Evolutionary conservation across 2,329 filamentous ascomycete genomes (phyloP).

Genomic region (Onygenales sp.): DNA sequence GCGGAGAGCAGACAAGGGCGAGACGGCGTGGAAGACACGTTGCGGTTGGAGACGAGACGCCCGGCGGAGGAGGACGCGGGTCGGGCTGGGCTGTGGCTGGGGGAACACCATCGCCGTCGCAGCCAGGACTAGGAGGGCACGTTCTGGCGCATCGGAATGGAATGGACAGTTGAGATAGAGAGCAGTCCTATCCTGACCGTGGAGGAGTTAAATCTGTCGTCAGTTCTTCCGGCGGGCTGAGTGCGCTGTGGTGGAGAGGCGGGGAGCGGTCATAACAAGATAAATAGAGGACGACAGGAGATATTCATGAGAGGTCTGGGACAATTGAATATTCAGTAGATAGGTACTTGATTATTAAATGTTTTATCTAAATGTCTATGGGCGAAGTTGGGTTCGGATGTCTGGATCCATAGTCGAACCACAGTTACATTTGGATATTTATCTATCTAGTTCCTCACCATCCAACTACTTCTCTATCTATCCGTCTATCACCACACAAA

Average conservation of each 20-base stretch:
- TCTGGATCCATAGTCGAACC: background rate
- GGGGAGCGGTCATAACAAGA: background rate
- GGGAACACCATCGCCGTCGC: constrained; percentile 14
- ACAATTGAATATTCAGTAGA: background rate
- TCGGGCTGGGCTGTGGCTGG: constrained; percentile 10
- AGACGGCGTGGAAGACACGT: background rate
- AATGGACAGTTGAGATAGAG: no score
- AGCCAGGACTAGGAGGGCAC: background rate
- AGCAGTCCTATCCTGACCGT: background rate
- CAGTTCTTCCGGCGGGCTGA: background rate
- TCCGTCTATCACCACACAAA: constrained; percentile 3
- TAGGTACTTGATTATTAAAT: background rate
- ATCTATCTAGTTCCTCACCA: no score
- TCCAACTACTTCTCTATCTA: no score
- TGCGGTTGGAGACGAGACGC: background rate
- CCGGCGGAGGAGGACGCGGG: background rate
- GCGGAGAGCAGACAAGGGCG: constrained; percentile 3
- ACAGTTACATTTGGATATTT: background rate
- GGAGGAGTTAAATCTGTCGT: background rate
- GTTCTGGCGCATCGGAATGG: no score
- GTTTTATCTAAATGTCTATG: background rate
- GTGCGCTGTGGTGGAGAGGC: background rate
- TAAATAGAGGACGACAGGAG: background rate
- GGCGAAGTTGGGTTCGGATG: background rate
- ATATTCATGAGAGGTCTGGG: background rate